Evolutionary conservation across 306 rosid species (phyloP).

Genomic region (Echinosophora koreensis): DNA sequence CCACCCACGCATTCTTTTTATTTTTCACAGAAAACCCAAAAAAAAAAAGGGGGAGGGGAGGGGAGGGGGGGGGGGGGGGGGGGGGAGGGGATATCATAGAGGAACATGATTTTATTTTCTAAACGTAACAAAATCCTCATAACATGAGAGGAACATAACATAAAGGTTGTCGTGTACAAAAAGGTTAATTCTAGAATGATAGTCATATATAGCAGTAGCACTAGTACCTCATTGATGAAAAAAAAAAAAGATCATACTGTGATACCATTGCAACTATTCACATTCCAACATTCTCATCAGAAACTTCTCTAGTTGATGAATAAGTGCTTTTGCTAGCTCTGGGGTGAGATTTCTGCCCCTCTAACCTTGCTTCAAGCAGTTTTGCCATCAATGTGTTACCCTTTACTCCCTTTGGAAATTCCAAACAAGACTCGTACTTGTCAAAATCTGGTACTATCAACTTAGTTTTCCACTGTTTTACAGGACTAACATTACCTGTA

Average conservation of each 20-base stretch:
- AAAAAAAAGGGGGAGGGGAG: too few relatives aligned
- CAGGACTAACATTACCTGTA: slow-evolving; percentile 50
- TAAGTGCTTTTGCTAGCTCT: slow-evolving; percentile 48
- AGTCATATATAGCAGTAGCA: neutral
- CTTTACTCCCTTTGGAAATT: slow-evolving; percentile 68
- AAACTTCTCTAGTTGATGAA: slow-evolving; percentile 38
- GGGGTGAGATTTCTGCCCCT: slow-evolving; percentile 56
- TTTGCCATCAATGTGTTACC: slow-evolving; percentile 87
- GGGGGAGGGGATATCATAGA: too few relatives aligned
- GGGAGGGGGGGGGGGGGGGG: too few relatives aligned
- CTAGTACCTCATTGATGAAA: neutral
- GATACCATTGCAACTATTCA: slow-evolving; percentile 38
- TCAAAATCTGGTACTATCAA: slow-evolving; percentile 51
- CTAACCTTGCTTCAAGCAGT: slow-evolving; percentile 84
- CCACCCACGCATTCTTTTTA: too few relatives aligned
- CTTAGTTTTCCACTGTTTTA: slow-evolving; percentile 60
- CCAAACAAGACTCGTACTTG: slow-evolving; percentile 50
- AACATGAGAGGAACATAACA: too few relatives aligned
- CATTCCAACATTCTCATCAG: slow-evolving; percentile 40
- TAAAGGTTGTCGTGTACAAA: slow-evolving; percentile 48
- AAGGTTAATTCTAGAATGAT: slow-evolving; percentile 33
- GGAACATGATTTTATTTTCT: too few relatives aligned
- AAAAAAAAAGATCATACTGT: neutral
- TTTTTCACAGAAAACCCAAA: too few relatives aligned
- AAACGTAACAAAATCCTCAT: too few relatives aligned